Evolutionary conservation across 1,139 yeast genomes (phyloP).

Genomic region (Scheffersomyces cryptocercus): DNA sequence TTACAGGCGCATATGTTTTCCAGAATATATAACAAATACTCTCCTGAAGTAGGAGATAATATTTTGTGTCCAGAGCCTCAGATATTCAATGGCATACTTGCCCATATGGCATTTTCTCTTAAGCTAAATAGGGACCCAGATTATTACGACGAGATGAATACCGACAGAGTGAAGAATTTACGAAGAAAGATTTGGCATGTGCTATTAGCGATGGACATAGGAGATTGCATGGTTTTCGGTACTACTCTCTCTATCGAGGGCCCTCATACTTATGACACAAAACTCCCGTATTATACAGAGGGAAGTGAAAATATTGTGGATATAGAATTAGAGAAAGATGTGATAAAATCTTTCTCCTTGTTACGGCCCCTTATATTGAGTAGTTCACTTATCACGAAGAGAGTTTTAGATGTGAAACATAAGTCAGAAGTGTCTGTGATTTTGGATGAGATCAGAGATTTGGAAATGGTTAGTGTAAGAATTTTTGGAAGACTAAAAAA

Average conservation of each 20-base stretch:
- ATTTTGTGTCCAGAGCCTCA: slow-evolving; percentile 10
- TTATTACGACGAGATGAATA: slow-evolving; percentile 5
- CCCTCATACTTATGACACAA: slow-evolving; percentile 23
- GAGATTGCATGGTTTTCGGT: slow-evolving; percentile 13
- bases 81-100: slow-evolving; percentile 10
- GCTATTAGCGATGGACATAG: slow-evolving; percentile 21
- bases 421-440: slow-evolving; percentile 10
- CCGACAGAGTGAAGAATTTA: slow-evolving; percentile 11
- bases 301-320: slow-evolving; percentile 21
- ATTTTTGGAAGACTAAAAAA: slow-evolving; percentile 6
- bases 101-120: slow-evolving; percentile 14
- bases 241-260: slow-evolving; percentile 15
- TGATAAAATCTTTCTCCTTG: slow-evolving; percentile 12
- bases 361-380: slow-evolving; percentile 8
- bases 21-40: slow-evolving; percentile 25
- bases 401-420: slow-evolving; percentile 11
- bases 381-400: slow-evolving; percentile 4
- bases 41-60: slow-evolving; percentile 34
- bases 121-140: slow-evolving; percentile 17
- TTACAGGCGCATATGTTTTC: slow-evolving; percentile 20
- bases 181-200: slow-evolving; percentile 27
- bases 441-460: slow-evolving; percentile 9
- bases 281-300: slow-evolving; percentile 18
- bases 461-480: slow-evolving; percentile 14
- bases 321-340: slow-evolving; percentile 19